Evolutionary conservation across 306 rosid genomes (phyloP), one percentile per base, ranked within the genome.

Genomic region (Trifolium repens): DNA sequence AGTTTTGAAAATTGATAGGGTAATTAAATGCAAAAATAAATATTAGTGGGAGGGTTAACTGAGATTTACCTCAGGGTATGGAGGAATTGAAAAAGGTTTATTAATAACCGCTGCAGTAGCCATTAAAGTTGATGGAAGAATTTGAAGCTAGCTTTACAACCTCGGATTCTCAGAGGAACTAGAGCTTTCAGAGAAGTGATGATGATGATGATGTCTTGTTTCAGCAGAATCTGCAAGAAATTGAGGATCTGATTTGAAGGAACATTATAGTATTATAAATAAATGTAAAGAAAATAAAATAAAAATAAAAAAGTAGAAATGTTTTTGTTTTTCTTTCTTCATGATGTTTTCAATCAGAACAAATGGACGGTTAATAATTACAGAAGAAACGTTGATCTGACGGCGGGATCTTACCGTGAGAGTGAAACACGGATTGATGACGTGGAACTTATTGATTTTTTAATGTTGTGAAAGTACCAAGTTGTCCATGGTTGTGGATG

Each of bases 41-140:
- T n/a, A 46, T 46, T 46, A 12, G 15, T 46, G 12, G 15, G 52
- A 46, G 16, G 7, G 16, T 46, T 4, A 46, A 1, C 16, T 46
- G 16, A 46, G 30, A 46, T 46, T 55, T 83, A 90, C 97, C 97
- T 92, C 84, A 9, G 91, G 88, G 77, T 92, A 92, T 39, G 96
- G 85, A 75, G 90, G 96, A 44, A 92, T 85, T 12, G 96, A 79
- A 10, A 73, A 82, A 50, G 86, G 82, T 39, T 86, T 86, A 35
- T 81, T 84, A 76, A 80, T 79, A 77, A 84, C 79, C 61, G 80
- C 87, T 84, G 60, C 87, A 16, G 89, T 52, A 72, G 93, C 96
- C 97, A 92, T 90, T 84, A 70, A 77, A 84, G 73, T 50, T 49
- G 57, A 44, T 27, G 43, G 83, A 32, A 61, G 70, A 79, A 26